phyloP scores from a whole-genome alignment of 2,329 filamentous ascomycete genomes.

The Diaporthe sp. region DNA sequence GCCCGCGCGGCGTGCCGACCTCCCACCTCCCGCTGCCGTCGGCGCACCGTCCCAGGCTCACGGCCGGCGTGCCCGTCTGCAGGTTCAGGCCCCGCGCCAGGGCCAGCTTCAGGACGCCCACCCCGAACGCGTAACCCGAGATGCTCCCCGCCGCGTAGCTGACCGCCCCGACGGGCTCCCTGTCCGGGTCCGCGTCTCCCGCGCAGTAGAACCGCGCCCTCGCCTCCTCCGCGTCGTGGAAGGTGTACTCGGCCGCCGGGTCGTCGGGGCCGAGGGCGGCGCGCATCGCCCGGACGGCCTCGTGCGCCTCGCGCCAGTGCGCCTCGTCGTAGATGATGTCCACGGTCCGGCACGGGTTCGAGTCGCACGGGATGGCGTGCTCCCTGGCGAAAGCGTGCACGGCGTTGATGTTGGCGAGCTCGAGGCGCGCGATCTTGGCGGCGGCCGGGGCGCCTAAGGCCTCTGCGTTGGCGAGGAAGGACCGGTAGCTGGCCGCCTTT shows the following conservation, averaged over 20 bases:
- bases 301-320: conserved; percentile 55
- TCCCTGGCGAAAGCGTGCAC: conserved; percentile 67
- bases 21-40: conserved; percentile 51
- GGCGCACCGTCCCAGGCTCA: conserved; percentile 43
- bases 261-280: conserved; percentile 57
- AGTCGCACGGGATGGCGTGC: conserved; percentile 65
- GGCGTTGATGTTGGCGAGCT: conserved; percentile 67
- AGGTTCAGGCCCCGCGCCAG: conserved; percentile 62
- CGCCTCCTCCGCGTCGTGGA: conserved; percentile 47
- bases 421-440: conserved; percentile 63
- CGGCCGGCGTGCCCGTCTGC: conserved; percentile 66
- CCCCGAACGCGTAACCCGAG: conserved; percentile 55
- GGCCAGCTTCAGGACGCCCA: conserved; percentile 61
- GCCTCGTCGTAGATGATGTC: conserved; percentile 69
- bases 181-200: conserved; percentile 43
- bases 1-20: conserved; percentile 59
- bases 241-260: conserved; percentile 58
- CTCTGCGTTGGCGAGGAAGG: conserved; percentile 62
- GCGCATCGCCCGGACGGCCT: conserved; percentile 60
- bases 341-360: conserved; percentile 64
- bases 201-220: conserved; percentile 37
- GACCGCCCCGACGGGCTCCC: conserved; percentile 60
- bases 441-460: conserved; percentile 64
- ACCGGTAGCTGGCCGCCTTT: conserved; percentile 61
- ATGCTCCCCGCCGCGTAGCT: conserved; percentile 61